Conservation (phyloP, 352 stramenopile species). For the Albugo laibachii region DNA sequence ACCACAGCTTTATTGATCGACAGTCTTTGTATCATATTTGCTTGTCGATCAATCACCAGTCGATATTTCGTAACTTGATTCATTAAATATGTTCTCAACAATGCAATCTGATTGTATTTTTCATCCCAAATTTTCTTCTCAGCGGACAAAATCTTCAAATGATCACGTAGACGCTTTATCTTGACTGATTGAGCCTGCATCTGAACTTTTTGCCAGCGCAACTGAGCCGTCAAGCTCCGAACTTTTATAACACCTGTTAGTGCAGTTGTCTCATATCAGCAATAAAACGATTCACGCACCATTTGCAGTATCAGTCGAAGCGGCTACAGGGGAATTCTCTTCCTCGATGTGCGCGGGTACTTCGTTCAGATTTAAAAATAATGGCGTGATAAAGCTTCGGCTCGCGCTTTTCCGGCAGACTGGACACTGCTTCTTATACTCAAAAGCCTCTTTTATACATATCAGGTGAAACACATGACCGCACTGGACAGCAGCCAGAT, state of each 20-base stretch:
- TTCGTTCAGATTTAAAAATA: constrained; percentile 43
- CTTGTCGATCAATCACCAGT: constrained; percentile 41
- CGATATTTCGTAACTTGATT: constrained; percentile 62
- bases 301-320: too few species aligned
- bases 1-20: constrained; percentile 57
- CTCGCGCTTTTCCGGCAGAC: constrained; percentile 35
- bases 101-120: constrained; percentile 21
- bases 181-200: constrained; percentile 33
- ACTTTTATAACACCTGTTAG: too few species aligned
- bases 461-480: constrained; percentile 52
- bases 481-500: constrained; percentile 36
- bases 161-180: constrained; percentile 27
- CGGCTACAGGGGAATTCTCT: too few species aligned
- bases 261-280: neutral
- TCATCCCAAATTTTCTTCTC: constrained; percentile 46
- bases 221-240: constrained; percentile 3
- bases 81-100: constrained; percentile 28
- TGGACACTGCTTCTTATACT: constrained; percentile 48
- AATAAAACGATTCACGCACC: neutral
- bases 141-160: constrained; percentile 35
- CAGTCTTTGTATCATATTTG: constrained; percentile 21
- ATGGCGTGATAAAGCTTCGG: constrained; percentile 11
- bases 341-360: constrained; percentile 11
- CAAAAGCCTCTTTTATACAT: constrained; percentile 53
- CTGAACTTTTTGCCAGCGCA: constrained; percentile 68